A percentile compares a stretch with the other conserved stretches of the same genome.
phyloP scores from a whole-genome alignment of 768 basidiomycete genomes.

The Suillus weaverae region DNA sequence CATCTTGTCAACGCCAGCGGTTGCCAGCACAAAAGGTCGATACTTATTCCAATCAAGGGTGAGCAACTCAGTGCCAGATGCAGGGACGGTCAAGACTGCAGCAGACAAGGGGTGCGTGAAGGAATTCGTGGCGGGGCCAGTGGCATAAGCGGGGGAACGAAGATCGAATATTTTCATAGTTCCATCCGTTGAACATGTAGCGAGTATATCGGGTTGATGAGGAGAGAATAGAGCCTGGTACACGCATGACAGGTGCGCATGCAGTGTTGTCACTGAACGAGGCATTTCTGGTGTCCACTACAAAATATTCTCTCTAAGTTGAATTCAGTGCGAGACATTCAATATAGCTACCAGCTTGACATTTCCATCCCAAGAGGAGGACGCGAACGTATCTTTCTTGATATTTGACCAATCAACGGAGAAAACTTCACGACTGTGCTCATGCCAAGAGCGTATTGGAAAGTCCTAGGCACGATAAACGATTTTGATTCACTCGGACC shows the following conservation, averaged over 20 bases:
- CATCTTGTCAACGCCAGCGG: conserved; percentile 74
- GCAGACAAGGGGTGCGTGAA: conserved; percentile 71
- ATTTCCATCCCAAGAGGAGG: conserved; percentile 89
- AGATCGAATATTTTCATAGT: conserved; percentile 82
- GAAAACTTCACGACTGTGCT: conserved; percentile 91
- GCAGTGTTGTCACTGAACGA: conserved; percentile 76
- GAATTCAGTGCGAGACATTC: background rate
- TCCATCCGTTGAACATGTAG: conserved; percentile 86
- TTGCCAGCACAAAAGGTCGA: conserved; percentile 72
- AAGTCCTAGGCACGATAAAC: conserved; percentile 56
- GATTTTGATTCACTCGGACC: conserved; percentile 23
- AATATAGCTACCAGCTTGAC: conserved; percentile 73
- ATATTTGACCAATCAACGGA: conserved; percentile 96
- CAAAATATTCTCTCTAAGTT: background rate
- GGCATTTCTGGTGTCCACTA: conserved; percentile 89
- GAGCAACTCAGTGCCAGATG: conserved; percentile 75
- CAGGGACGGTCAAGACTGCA: conserved; percentile 75
- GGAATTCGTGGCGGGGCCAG: conserved; percentile 48
- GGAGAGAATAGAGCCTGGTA: conserved; percentile 94
- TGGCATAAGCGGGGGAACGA: conserved; percentile 59
- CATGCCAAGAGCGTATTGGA: conserved; percentile 91
- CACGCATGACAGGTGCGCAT: conserved; percentile 82
- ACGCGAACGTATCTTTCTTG: conserved; percentile 83
- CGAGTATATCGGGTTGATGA: conserved; percentile 78
- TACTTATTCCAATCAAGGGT: conserved; percentile 95